Evolutionary conservation across 345 rosid genomes (phyloP).

Genomic region (Microthlaspi erraticum): DNA sequence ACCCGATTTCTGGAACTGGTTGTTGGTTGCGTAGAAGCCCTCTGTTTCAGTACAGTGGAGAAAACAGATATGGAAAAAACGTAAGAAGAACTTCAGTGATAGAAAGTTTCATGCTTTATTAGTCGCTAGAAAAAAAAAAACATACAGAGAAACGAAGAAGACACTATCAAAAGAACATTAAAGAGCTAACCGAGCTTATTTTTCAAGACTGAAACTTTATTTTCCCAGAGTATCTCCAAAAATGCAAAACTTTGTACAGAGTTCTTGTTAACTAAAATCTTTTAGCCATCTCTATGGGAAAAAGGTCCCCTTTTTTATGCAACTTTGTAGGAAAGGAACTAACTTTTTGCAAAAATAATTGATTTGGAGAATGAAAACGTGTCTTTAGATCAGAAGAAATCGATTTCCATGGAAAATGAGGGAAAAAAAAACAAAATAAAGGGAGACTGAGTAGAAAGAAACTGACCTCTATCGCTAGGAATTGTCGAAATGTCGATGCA

Average conservation of each 20-base stretch:
- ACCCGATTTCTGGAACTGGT: constrained; percentile 26
- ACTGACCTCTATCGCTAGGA: not conserved
- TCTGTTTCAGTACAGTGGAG: not conserved
- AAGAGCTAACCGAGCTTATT: not conserved
- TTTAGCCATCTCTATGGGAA: not conserved
- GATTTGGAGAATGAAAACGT: not conserved
- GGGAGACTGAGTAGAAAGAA: not conserved
- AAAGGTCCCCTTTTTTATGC: not conserved
- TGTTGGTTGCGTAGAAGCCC: constrained; percentile 18
- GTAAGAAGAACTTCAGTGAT: too few species aligned
- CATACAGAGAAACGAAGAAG: not conserved
- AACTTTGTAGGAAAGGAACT: not conserved
- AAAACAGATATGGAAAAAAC: too few species aligned
- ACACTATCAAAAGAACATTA: not conserved
- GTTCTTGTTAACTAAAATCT: not conserved
- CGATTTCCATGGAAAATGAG: not conserved
- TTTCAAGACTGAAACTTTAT: not conserved
- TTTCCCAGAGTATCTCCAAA: not conserved
- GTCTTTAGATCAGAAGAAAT: not conserved
- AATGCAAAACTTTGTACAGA: not conserved
- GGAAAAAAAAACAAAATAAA: not conserved
- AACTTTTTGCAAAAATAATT: too few species aligned
- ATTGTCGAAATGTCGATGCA: not conserved
- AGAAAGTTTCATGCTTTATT: too few species aligned
- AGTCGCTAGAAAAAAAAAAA: not conserved